Percentiles rank a stretch among this genome's conserved stretches.
Conservation (phyloP, 495 filamentous ascomycete genomes). For the Podospora australis region DNA sequence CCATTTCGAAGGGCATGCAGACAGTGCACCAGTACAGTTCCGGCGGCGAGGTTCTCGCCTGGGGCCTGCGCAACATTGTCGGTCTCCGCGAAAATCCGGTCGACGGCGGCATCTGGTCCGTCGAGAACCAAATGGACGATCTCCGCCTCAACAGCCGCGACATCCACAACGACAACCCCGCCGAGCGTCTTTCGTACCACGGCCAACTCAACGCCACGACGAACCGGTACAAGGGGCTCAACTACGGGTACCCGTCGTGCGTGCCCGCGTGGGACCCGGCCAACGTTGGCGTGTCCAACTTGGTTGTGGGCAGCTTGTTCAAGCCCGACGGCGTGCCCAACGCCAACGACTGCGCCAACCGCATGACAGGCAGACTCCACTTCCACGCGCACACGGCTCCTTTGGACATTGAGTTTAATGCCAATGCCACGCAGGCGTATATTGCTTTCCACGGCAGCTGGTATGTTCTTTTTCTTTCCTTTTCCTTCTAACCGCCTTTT, state of each 20-base stretch:
- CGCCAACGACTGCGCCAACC: slow-evolving; percentile 22
- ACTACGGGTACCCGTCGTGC: slow-evolving; percentile 60
- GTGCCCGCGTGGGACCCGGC: slow-evolving; percentile 51
- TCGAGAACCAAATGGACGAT: slow-evolving; percentile 62
- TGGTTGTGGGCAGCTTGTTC: slow-evolving; percentile 44
- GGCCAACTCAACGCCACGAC: slow-evolving; percentile 48
- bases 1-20: slow-evolving; percentile 32
- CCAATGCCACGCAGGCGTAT: slow-evolving; percentile 35
- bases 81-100: slow-evolving; percentile 54
- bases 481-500: not conserved
- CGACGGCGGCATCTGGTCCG: slow-evolving; percentile 55
- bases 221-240: slow-evolving; percentile 33
- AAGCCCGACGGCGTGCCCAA: slow-evolving; percentile 26
- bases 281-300: slow-evolving; percentile 28
- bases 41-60: slow-evolving; percentile 51
- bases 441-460: slow-evolving; percentile 54
- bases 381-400: slow-evolving; percentile 53
- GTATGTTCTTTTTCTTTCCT: slow-evolving; percentile 24
- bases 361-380: slow-evolving; percentile 39
- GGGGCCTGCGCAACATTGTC: slow-evolving; percentile 63
- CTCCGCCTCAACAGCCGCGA: slow-evolving; percentile 46
- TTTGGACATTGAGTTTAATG: slow-evolving; percentile 46
- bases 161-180: slow-evolving; percentile 60
- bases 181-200: slow-evolving; percentile 62
- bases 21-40: slow-evolving; percentile 37